phyloP scores from a whole-genome alignment of 495 filamentous ascomycete genomes.

The Neurospora discreta region DNA sequence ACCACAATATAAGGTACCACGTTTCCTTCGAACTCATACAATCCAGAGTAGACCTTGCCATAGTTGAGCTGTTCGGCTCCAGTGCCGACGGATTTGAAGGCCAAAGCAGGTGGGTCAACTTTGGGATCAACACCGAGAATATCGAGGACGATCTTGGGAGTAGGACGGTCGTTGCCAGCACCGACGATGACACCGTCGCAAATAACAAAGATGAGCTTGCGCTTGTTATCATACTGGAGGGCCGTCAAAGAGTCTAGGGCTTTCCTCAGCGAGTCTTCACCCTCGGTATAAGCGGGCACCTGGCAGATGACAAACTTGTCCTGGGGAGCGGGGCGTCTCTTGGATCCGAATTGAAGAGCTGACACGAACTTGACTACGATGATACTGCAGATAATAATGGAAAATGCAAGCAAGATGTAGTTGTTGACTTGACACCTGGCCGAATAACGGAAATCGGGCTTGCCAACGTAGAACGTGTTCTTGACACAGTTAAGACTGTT shows the following conservation, averaged over 20 bases:
- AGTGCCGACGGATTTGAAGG: constrained; percentile 82
- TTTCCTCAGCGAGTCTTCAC: constrained; percentile 85
- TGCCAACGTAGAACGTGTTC: constrained; percentile 73
- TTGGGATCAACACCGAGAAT: constrained; percentile 96
- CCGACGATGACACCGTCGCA: constrained; percentile 96
- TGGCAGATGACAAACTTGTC: constrained; percentile 99
- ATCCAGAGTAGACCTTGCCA: constrained; percentile 94
- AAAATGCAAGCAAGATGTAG: constrained; percentile 80
- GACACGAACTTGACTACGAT: constrained; percentile 86
- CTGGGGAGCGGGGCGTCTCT: constrained; percentile 77
- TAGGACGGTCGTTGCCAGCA: constrained; percentile 91
- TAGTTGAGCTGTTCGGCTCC: constrained; percentile 94
- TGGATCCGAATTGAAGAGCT: constrained; percentile 86
- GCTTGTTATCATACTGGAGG: constrained; percentile 93
- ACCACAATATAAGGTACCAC: constrained; percentile 93
- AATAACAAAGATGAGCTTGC: constrained; percentile 86
- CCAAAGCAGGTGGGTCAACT: constrained; percentile 84
- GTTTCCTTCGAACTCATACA: constrained; percentile 96
- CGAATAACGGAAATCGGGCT: constrained; percentile 69
- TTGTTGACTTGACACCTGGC: constrained; percentile 80
- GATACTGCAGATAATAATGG: constrained; percentile 66
- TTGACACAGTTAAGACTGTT: constrained; percentile 69
- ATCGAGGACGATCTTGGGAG: constrained; percentile 93
- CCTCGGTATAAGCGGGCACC: constrained; percentile 95
- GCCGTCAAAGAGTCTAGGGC: constrained; percentile 90